Percentiles rank a stretch among this genome's conserved stretches.
These are phyloP conservation scores for Cyclocybe cylindracea DNA, from an alignment of 768 basidiomycete genomes.

Conservation along the genomic window DNA sequence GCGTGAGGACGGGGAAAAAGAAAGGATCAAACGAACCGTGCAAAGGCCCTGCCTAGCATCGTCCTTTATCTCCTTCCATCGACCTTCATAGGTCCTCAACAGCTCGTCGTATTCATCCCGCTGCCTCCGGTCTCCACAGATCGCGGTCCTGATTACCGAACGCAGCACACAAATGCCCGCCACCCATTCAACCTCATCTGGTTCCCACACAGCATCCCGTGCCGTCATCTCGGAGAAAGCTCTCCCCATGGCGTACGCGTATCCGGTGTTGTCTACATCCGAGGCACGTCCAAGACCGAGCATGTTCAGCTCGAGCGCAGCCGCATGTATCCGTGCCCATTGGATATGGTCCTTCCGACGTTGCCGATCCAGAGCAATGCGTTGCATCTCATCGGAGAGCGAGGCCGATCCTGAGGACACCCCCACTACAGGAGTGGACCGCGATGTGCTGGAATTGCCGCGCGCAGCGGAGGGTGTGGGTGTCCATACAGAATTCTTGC, in stretches of 20 bases:
- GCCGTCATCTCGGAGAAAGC: conserved; percentile 61
- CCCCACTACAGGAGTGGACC: conserved; percentile 1
- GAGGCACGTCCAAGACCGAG: conserved; percentile 42
- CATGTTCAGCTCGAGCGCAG: conserved; percentile 61
- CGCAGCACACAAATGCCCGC: conserved; percentile 61
- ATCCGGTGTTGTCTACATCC: conserved; percentile 42
- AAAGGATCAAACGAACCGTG: conserved; percentile 40
- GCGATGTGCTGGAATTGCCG: background rate
- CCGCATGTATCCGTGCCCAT: conserved; percentile 68
- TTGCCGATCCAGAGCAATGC: conserved; percentile 60
- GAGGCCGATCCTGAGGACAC: conserved; percentile 28
- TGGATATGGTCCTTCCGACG: conserved; percentile 64
- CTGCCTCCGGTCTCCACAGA: conserved; percentile 46
- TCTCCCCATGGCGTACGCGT: conserved; percentile 43
- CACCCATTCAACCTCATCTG: conserved; percentile 70
- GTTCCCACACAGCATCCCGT: conserved; percentile 66
- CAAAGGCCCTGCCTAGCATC: conserved; percentile 64
- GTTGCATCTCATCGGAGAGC: conserved; percentile 61
- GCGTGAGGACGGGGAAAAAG: background rate
- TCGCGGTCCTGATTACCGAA: conserved; percentile 56
- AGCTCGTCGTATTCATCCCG: conserved; percentile 57
- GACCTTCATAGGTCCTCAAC: conserved; percentile 56
- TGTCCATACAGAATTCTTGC: conserved; percentile 57
- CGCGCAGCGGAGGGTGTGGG: conserved; percentile 21
- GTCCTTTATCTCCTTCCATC: conserved; percentile 74